Percentiles rank a stretch among this genome's conserved stretches.
phyloP scores from a whole-genome alignment of 768 basidiomycete genomes.

The Hygrocybe punicea region DNA sequence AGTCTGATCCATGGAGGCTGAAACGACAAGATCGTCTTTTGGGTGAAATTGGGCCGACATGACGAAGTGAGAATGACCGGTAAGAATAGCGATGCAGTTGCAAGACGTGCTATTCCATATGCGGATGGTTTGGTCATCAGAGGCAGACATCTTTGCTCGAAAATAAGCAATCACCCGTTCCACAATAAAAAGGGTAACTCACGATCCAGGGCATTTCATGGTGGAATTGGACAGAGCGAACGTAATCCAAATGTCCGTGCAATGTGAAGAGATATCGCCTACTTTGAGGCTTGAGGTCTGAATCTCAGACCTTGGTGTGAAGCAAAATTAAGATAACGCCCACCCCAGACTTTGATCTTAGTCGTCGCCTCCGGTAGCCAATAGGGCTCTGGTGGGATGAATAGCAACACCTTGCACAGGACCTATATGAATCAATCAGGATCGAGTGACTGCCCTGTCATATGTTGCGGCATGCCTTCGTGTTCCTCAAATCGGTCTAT shows the following conservation, averaged over 20 bases:
- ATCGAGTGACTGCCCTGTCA: conserved; percentile 8
- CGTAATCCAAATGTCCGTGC: conserved; percentile 94
- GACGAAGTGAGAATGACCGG: conserved; percentile 98
- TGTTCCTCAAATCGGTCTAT: conserved; percentile 99
- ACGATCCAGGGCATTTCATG: conserved; percentile 99
- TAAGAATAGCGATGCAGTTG: conserved; percentile 96
- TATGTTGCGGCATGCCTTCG: conserved; percentile 62
- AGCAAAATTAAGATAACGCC: conserved; percentile 28
- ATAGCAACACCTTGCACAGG: conserved; percentile 94
- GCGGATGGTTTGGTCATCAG: conserved; percentile 98
- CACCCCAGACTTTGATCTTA: conserved; percentile 99
- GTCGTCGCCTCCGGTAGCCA: conserved; percentile 95
- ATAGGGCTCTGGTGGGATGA: conserved; percentile 88
- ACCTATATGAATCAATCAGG: conserved; percentile 45
- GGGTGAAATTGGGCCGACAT: conserved; percentile 99
- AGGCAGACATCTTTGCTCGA: conserved; percentile 67
- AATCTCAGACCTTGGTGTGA: conserved; percentile 13
- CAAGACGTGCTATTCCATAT: conserved; percentile 99
- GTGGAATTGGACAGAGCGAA: conserved; percentile 96
- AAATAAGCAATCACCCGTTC: conserved; percentile 3
- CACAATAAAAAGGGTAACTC: conserved; percentile 29
- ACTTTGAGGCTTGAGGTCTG: conserved; percentile 83
- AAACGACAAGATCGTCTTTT: conserved; percentile 96
- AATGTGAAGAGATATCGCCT: conserved; percentile 88
- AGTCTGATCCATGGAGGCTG: conserved; percentile 97